A percentile compares a stretch with the other conserved stretches of the same genome.
Conservation (phyloP, 139 green algal genomes). For the Micractinium conductrix region DNA sequence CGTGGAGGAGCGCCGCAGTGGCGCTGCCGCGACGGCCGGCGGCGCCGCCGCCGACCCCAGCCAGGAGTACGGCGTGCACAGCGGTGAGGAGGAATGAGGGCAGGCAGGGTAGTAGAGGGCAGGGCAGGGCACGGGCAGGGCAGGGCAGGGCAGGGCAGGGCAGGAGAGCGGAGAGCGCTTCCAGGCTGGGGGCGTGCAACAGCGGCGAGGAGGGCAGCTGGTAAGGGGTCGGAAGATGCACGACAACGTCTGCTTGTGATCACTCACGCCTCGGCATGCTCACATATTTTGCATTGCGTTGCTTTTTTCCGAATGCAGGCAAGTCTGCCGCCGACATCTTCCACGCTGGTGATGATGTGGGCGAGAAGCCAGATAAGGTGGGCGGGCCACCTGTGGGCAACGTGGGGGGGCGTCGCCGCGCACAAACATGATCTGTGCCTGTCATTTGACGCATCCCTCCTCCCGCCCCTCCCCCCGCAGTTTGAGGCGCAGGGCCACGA, state of each 20-base stretch:
- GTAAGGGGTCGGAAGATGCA: too few species aligned
- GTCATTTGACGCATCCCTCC: background rate
- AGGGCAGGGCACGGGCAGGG: too few species aligned
- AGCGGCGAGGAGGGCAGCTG: too few species aligned
- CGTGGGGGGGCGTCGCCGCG: too few species aligned
- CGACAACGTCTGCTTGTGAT: too few species aligned
- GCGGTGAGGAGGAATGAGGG: background rate
- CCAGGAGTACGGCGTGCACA: conserved; percentile 20
- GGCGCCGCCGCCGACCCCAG: conserved; percentile 1
- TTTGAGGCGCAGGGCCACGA: conserved; percentile 19
- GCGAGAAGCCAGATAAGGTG: background rate
- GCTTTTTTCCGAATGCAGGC: conserved; percentile 4
- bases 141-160: too few species aligned
- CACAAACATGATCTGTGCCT: background rate
- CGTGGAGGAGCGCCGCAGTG: too few species aligned
- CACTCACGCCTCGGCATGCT: too few species aligned
- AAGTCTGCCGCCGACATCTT: conserved; percentile 24
- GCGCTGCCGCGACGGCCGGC: background rate
- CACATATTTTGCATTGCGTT: background rate
- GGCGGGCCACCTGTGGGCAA: too few species aligned
- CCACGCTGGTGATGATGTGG: conserved; percentile 24
- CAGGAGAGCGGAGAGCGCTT: too few species aligned
- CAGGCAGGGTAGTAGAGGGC: too few species aligned
- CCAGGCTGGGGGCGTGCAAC: too few species aligned
- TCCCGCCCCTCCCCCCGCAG: background rate